phyloP scores from a whole-genome alignment of 306 rosid species.

The Vigna trinervia region DNA sequence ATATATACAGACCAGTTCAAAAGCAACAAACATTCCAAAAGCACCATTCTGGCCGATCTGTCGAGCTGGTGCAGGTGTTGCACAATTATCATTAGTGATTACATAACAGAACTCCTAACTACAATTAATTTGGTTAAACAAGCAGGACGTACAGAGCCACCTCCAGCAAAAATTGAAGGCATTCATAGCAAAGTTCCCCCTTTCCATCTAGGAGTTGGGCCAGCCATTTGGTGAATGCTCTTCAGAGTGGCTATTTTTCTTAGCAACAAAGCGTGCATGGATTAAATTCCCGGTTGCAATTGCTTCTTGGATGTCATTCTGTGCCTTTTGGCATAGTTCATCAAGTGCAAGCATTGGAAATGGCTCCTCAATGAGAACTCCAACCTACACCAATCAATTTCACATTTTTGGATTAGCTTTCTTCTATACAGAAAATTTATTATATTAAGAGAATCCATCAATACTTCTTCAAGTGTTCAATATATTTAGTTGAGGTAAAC shows the following conservation, averaged over 20 bases:
- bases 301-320: slow-evolving; percentile 69
- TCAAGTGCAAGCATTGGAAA: slow-evolving; percentile 90
- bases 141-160: slow-evolving; percentile 32
- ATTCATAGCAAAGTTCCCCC: slow-evolving; percentile 1
- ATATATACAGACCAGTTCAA: slow-evolving; percentile 40
- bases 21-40: slow-evolving; percentile 32
- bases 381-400: slow-evolving; percentile 62
- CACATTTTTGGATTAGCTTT: slow-evolving; percentile 36
- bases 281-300: slow-evolving; percentile 54
- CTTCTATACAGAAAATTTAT: slow-evolving; percentile 17
- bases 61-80: slow-evolving; percentile 31
- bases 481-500: slow-evolving; percentile 12
- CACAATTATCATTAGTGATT: slow-evolving; percentile 11
- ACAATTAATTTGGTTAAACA: slow-evolving; percentile 31
- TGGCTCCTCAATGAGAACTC: slow-evolving; percentile 97
- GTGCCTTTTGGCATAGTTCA: slow-evolving; percentile 68
- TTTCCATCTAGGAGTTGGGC: slow-evolving; percentile 57
- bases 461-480: not conserved
- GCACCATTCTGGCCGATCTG: slow-evolving; percentile 10
- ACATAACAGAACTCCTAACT: slow-evolving; percentile 19
- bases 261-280: slow-evolving; percentile 57
- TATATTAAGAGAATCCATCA: slow-evolving; percentile 30
- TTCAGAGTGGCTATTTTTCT: slow-evolving; percentile 52
- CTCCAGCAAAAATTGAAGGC: slow-evolving; percentile 40
- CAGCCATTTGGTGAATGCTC: slow-evolving; percentile 76